Conservation (phyloP, 495 filamentous ascomycete species). For the Podospora fimiseda region DNA sequence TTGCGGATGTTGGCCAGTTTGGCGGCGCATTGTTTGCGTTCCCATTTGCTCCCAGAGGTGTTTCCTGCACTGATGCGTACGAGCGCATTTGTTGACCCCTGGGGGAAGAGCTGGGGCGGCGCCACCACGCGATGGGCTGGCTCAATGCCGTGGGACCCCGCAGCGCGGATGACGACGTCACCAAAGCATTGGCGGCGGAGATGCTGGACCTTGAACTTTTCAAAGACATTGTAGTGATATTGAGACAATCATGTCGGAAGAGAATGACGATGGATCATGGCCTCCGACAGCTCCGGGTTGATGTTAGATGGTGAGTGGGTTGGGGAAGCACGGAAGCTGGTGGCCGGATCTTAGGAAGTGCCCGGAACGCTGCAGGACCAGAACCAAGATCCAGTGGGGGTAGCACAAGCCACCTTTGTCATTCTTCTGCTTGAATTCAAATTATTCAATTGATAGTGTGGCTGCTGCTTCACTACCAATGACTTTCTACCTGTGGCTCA, state of each 20-base stretch:
- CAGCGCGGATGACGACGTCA: constrained; percentile 10
- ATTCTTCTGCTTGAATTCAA: no score
- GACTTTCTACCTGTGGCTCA: no score
- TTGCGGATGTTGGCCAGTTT: constrained; percentile 34
- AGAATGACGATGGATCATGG: background rate
- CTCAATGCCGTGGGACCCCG: background rate
- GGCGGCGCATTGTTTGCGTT: constrained; percentile 24
- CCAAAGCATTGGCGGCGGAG: constrained; percentile 18
- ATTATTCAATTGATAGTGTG: no score
- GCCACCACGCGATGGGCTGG: background rate
- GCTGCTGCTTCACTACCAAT: no score
- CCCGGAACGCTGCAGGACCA: no score
- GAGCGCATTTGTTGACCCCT: constrained; percentile 2
- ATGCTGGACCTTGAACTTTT: constrained; percentile 28
- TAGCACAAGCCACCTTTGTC: no score
- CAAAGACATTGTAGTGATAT: constrained; percentile 20
- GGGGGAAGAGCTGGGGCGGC: background rate
- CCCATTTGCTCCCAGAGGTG: constrained; percentile 7
- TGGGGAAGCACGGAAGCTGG: no score
- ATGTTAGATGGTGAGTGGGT: no score
- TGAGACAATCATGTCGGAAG: constrained; percentile 9
- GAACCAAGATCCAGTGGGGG: no score
- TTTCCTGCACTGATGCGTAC: constrained; percentile 20
- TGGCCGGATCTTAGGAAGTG: background rate
- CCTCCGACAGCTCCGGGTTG: no score